A percentile compares a stretch with the other conserved stretches of the same genome.
Evolutionary conservation across 768 basidiomycete genomes (phyloP).

Genomic region (Tubosaeta sp.): DNA sequence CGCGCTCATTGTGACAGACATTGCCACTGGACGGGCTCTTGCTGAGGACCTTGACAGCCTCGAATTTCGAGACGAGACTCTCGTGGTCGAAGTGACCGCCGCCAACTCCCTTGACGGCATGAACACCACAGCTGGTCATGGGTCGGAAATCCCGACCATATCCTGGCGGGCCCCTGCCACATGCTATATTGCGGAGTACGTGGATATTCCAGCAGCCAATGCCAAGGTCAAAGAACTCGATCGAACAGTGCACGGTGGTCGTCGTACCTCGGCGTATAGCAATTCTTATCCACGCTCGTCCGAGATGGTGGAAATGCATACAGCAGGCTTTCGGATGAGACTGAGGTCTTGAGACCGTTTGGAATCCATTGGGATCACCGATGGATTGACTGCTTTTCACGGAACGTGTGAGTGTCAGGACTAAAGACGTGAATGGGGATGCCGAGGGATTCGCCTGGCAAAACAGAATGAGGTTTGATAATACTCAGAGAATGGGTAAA

Average conservation of each 20-base stretch:
- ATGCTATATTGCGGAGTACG: slow-evolving; percentile 43
- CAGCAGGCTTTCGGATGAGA: slow-evolving; percentile 96
- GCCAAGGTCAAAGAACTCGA: slow-evolving; percentile 37
- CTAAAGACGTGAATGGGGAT: slow-evolving; percentile 97
- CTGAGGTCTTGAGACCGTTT: slow-evolving; percentile 99
- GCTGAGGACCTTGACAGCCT: slow-evolving; percentile 44
- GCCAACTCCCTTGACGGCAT: slow-evolving; percentile 40
- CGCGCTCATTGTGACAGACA: slow-evolving; percentile 41
- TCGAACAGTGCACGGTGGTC: slow-evolving; percentile 33
- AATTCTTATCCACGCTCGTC: slow-evolving; percentile 99
- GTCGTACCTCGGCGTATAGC: slow-evolving; percentile 79
- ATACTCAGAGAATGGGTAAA: neutral
- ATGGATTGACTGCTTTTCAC: slow-evolving; percentile 79
- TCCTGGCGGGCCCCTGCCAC: slow-evolving; percentile 50
- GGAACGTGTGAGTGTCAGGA: slow-evolving; percentile 88
- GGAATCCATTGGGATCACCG: slow-evolving; percentile 99
- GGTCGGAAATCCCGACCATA: slow-evolving; percentile 41
- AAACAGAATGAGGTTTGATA: neutral
- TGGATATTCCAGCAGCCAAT: slow-evolving; percentile 14
- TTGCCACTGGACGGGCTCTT: slow-evolving; percentile 38
- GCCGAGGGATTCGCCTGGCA: slow-evolving; percentile 80
- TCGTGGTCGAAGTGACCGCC: slow-evolving; percentile 41
- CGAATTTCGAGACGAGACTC: slow-evolving; percentile 40
- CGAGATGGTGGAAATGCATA: slow-evolving; percentile 98
- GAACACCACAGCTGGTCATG: slow-evolving; percentile 32